Percentiles rank a stretch among this genome's conserved stretches.
Evolutionary conservation across 192 early-diverging fungal genomes (phyloP).

Genomic region (Coemansia sp.): DNA sequence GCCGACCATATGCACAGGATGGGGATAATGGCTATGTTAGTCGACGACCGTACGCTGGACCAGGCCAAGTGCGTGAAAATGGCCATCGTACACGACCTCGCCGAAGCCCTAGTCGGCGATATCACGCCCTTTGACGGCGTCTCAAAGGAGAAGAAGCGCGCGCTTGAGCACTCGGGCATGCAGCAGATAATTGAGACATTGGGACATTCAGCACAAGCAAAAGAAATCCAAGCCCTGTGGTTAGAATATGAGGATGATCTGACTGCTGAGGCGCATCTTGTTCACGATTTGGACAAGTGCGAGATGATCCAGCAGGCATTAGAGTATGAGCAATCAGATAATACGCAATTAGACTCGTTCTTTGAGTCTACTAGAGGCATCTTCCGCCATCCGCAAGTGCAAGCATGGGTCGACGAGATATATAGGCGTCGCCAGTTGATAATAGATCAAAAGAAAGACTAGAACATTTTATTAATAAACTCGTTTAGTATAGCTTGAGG

Average conservation of each 20-base stretch:
- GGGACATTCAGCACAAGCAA: constrained; percentile 59
- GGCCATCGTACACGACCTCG: constrained; percentile 92
- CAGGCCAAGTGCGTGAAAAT: constrained; percentile 82
- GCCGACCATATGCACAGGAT: constrained; percentile 97
- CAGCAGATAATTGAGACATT: constrained; percentile 60
- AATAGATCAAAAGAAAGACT: constrained; percentile 9
- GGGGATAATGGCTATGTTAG: constrained; percentile 84
- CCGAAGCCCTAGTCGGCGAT: constrained; percentile 78
- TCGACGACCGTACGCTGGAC: constrained; percentile 72
- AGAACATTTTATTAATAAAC: background rate
- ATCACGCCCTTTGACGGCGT: constrained; percentile 87
- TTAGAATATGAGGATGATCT: constrained; percentile 79
- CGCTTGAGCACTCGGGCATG: constrained; percentile 62
- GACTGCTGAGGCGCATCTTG: constrained; percentile 78
- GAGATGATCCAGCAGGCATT: constrained; percentile 94
- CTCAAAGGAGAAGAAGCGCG: constrained; percentile 76
- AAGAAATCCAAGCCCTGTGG: constrained; percentile 83
- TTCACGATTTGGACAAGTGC: constrained; percentile 96
- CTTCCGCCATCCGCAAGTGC: constrained; percentile 83
- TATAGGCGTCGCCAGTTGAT: constrained; percentile 41
- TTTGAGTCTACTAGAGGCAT: constrained; percentile 81
- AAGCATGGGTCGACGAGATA: constrained; percentile 83
- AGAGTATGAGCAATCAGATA: constrained; percentile 84
- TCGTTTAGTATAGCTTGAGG: constrained; percentile 57
- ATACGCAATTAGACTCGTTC: constrained; percentile 71